Base-by-base conservation (phyloP, 768 basidiomycete genomes). In the Lactarius sp. region DNA sequence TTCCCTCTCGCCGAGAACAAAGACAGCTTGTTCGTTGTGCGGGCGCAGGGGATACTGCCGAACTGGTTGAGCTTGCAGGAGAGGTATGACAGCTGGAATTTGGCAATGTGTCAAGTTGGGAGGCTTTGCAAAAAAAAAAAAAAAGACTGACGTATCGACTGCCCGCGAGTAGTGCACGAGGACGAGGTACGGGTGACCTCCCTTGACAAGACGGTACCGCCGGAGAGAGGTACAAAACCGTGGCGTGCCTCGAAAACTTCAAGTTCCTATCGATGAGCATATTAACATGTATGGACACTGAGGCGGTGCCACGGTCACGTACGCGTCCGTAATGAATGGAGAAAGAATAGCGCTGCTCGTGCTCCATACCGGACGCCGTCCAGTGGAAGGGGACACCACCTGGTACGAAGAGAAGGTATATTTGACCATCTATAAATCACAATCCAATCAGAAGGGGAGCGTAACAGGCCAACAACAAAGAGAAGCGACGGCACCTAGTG, bases 81-180 rank as follows among this genome's bases (percentile, higher is more conserved):
- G 73, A 4, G 85, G 86, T 4, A 79, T 73, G 68, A 89, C 84
- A 52, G 79, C 90, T 91, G 64, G 34, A 18, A 70, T 47, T 34
- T 49, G 59, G 60, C 47, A n/a, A 4, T 7, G 27, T 49, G 60
- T 50, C 60, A 55, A 8, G 27, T 27, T 33, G 37, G 34, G 4
- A 27, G 1, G 6, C 14, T 13, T 41, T 31, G 20, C 6, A 1
- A 54, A 3, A 39, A 12, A 52, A 36, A 16, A 46, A 27, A 46
- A 34, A 1, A 59, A 49, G 37, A 81, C 88, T 74, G 72, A 91
- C 89, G 80, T 52, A 80, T 77, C 9, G 78, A 66, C 12, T 80
- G 84, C 5, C 86, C 87, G 68, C 88, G 83, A 78, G 70, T 92
- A 93, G 70, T 93, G 90, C 0, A 91, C 81, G 6, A 93, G 82